Evolutionary conservation across 495 filamentous ascomycete species (phyloP), one percentile per base, ranked within the genome.

Genomic region (Penicillium samsonianum): DNA sequence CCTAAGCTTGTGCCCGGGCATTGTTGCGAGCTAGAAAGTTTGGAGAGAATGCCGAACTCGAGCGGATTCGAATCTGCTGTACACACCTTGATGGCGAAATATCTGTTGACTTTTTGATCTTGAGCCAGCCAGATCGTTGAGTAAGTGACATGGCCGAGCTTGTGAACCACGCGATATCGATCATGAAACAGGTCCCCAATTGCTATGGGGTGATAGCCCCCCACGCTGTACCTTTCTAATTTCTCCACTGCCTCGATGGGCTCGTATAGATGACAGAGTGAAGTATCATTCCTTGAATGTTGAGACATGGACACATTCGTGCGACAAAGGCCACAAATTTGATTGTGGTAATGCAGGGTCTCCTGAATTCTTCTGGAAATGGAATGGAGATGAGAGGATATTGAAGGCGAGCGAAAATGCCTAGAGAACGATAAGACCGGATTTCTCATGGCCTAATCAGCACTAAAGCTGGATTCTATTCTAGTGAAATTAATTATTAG

Each of bases 161-260:
- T 67, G 5, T 64, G 57, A 23, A 67, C 44, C 5, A 67, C 42
- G n/a, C 11, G 23, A 25, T 57, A 57, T 11, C 54, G 55, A 23
- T 67, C 49, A 35, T 75, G 54, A 49, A 68, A 58, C 8, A 44
- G 48, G 33, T 76, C 74, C 17, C 64, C 64, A 19, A 76, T 63
- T 28, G 65, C 57, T 9, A 73, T 55, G 5, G 72, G 65, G 53
- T 76, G 74, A 58, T 67, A 78, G 5, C 75, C 75, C 9, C 72
- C 70, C 9, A 57, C 50, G 26, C 61, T 57, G 57, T 80, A 80
- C 23, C 40, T 58, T 55, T 67, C 65, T 7, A 60, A 3, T 45
- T 55, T 57, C 53, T 69, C 67, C 12, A 61, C 52, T 44, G 0
- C 52, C 38, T 55, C 52, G 22, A 55, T 55, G 10, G 41, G 41